Base-by-base conservation (phyloP, 1,284 basidiomycete genomes). In the Wallemia hederae region DNA sequence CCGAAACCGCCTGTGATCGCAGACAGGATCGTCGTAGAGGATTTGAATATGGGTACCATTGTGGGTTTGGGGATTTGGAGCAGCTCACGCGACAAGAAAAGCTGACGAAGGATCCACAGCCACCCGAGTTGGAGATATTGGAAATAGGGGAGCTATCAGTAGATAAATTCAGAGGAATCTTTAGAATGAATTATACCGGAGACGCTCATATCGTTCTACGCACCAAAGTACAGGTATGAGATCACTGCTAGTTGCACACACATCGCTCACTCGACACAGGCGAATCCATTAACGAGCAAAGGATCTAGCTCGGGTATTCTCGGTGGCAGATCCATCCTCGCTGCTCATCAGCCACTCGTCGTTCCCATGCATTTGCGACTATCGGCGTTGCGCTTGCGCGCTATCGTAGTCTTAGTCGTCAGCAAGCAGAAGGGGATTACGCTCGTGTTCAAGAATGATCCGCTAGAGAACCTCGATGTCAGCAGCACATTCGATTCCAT, bases 391-490 rank as follows among this genome's bases (percentile, higher is more conserved):
- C 83, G 83, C 64, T 81, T 99, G 31, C 83, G 82, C 66, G 94
- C 92, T 29, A 97, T 97, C 67, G 86, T 99, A 66, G 92, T 98
- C 63, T 80, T 98, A 58, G 91, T 98, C 66, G 87, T 98, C 60
- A 96, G 90, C 26, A 87, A 87, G 65, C 84, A 85, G 69, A 97
- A 97, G 68, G 94, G 94, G 59, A 96, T 98, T 70, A 98, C 94
- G 0, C 80, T 98, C 58, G 94, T 98, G 25, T 99, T 99, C 81
- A 98, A 98, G 74, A 98, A 96, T 61, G 94, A 99, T 71, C 94
- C 94, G 0, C 78, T 98, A 24, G 91, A 99, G 72, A 89, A 90
- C 66, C 89, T 98, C 61, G 86, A 97, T 68, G 97, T 99, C 67
- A 88, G 84, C 70, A 88, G 84, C 68, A 97, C 92, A 0, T 99